Conservation (phyloP, 2,329 filamentous ascomycete species). For the Thermoascus crustaceus region DNA sequence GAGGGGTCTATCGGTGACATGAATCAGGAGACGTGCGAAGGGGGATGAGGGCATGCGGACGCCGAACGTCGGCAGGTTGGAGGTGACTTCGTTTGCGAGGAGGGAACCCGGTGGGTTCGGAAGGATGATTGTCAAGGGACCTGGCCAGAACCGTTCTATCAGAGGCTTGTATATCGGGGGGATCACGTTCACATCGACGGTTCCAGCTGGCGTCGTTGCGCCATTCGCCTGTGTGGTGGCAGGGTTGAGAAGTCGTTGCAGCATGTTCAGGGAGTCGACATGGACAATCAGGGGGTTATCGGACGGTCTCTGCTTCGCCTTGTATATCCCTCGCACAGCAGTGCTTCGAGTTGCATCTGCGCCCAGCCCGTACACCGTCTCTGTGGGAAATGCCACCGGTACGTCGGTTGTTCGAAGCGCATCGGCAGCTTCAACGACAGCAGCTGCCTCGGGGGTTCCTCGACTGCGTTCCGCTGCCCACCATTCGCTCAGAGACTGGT, state of each 20-base stretch:
- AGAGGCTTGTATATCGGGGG: constrained; percentile 70
- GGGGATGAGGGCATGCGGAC: constrained; percentile 79
- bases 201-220: constrained; percentile 22
- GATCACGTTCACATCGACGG: constrained; percentile 38
- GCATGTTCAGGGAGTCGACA: constrained; percentile 70
- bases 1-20: constrained; percentile 66
- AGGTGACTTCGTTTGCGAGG: constrained; percentile 86
- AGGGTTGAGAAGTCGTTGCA: constrained; percentile 54
- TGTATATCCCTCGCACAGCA: constrained; percentile 85
- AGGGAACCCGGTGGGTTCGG: constrained; percentile 61
- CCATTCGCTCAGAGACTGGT: constrained; percentile 29
- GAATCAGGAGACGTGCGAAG: constrained; percentile 81
- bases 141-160: constrained; percentile 84
- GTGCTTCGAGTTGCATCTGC: constrained; percentile 82
- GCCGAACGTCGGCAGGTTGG: constrained; percentile 75
- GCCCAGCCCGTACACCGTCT: constrained; percentile 96
- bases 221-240: constrained; percentile 14
- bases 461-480: constrained; percentile 29
- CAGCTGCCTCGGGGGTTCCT: constrained; percentile 39
- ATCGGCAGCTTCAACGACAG: constrained; percentile 57
- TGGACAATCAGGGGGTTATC: constrained; percentile 97
- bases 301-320: constrained; percentile 78
- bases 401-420: constrained; percentile 57
- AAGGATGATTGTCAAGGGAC: constrained; percentile 82
- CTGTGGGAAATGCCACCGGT: constrained; percentile 91